Evolutionary conservation across 176 grass and related monocot species (phyloP).

Genomic region (Oryza coarctata): DNA sequence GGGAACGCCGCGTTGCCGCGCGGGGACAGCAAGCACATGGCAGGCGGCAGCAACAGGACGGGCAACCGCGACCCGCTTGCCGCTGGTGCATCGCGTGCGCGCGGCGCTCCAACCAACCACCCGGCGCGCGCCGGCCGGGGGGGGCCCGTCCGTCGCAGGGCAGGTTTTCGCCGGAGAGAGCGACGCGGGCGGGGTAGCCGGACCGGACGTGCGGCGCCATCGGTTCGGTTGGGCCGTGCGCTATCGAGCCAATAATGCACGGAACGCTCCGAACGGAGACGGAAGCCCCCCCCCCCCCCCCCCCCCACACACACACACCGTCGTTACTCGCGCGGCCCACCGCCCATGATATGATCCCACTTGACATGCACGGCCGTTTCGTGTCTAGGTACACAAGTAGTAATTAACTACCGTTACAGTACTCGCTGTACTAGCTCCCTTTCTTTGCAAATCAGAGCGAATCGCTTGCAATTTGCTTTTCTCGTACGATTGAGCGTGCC

Average conservation of each 20-base stretch:
- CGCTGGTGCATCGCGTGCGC: background rate
- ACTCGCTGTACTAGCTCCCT: background rate
- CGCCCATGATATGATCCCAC: background rate
- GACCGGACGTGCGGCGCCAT: background rate
- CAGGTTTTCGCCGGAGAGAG: conserved; percentile 37
- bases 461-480: background rate
- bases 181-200: conserved; percentile 23
- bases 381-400: background rate
- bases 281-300: background rate
- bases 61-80: background rate
- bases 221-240: conserved; percentile 17
- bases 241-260: conserved; percentile 12
- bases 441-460: background rate
- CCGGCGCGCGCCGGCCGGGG: conserved; percentile 15
- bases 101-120: background rate
- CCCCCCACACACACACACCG: too few species aligned
- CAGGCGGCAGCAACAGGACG: background rate
- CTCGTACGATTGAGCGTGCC: conserved; percentile 12
- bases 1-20: background rate
- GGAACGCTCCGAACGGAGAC: background rate
- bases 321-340: background rate
- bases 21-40: conserved; percentile 31
- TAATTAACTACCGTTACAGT: background rate
- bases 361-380: background rate
- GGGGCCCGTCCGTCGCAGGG: background rate